Evolutionary conservation across 2,329 filamentous ascomycete species (phyloP).

Genomic region (Colletotrichum caudatum): DNA sequence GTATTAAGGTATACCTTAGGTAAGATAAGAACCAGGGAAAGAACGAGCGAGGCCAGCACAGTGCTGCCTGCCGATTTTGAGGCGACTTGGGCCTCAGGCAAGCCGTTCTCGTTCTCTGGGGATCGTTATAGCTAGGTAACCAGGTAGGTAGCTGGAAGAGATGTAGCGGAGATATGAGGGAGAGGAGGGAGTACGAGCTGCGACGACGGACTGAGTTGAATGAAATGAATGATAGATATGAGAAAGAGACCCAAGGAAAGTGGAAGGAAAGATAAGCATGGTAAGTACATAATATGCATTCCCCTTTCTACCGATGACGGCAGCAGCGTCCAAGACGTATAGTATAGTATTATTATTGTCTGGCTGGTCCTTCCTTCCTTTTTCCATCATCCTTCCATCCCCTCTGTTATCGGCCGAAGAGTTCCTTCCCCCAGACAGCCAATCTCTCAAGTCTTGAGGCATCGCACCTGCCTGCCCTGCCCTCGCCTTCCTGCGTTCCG

Average conservation of each 20-base stretch:
- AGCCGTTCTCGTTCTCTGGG: not conserved
- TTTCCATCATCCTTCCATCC: constrained; percentile 16
- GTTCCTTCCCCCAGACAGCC: constrained; percentile 31
- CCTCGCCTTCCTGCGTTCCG: constrained; percentile 3
- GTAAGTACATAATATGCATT: constrained; percentile 7
- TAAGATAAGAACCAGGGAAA: not conserved
- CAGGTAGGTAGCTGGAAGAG: not conserved
- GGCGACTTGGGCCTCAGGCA: not conserved
- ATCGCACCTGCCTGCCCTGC: not conserved
- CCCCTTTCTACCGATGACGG: not conserved
- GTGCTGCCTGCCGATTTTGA: constrained; percentile 7
- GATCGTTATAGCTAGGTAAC: not conserved
- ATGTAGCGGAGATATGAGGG: not conserved
- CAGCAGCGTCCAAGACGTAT: constrained; percentile 30
- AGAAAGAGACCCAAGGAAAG: not conserved
- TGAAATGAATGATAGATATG: not conserved
- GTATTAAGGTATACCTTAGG: too few species aligned
- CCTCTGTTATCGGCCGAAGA: constrained; percentile 39
- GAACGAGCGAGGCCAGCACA: constrained; percentile 16
- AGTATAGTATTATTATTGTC: constrained; percentile 28
- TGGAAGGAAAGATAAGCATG: constrained; percentile 11
- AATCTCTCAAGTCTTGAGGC: not conserved
- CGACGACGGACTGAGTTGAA: not conserved
- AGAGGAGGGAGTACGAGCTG: not conserved
- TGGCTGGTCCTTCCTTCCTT: constrained; percentile 10